Evolutionary conservation across 257 asterid genomes (phyloP), one percentile per base, ranked within the genome.

Genomic region (Jacaranda mimosifolia): DNA sequence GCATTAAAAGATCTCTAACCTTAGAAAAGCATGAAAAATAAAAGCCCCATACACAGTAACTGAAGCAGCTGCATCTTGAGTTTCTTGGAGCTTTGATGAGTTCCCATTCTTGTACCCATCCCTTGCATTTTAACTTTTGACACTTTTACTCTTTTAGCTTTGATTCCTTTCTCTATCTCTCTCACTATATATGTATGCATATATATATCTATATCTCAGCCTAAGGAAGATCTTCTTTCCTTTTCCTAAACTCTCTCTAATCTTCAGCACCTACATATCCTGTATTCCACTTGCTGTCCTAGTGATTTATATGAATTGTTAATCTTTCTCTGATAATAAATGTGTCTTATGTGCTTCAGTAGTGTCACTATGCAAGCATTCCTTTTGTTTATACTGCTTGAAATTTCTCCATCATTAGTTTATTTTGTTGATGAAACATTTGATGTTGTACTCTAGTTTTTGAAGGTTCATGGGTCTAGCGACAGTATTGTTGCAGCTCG

Each of bases 31-130:
- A 42, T 56, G 39, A 68, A 66, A 21, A 53, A 15, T 19, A 42
- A 48, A 56, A 70, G 46, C 17, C 39, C 49, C 13, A 43, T 11
- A 21, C n/a, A 32, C 18, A 26, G 9, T 68, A 76, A 42, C n/a
- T 67, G 56, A 15, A 43, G 59, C 75, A 68, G 43, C 79, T 75
- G 43, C 77, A 58, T 58, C 77, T 58, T 72, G 68, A 57, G 77
- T 58, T 32, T 42, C 40, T 17, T 39, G n/a, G 36, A 53, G 17
- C 3, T 36, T 42, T 36, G 11, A 13, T 70, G 36, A n/a, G 6
- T 53, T 17, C 12, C 26, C 7, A 58, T 63, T 58, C 26, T 52
- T 49, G 13, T 49, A 38, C 11, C 17, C 4, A 60, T 70, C 35
- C 75, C 59, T 35, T 70, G 36, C 59, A 21, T 51, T 70, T 26